A percentile compares a stretch with the other conserved stretches of the same genome.
Conservation (phyloP, 768 basidiomycete genomes). For the Dendrothele bispora region DNA sequence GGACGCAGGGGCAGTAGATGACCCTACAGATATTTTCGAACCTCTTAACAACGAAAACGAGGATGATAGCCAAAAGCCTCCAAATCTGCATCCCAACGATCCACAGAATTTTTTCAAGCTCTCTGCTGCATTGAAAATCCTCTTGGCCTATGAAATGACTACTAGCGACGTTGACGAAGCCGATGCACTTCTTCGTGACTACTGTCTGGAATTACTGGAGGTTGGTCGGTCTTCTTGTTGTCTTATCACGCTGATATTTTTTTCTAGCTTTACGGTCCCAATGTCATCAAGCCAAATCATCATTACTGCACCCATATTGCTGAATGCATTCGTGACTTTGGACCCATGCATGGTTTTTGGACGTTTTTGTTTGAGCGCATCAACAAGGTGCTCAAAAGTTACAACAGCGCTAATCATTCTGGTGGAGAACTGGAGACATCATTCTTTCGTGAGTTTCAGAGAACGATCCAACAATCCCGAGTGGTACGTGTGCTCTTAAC, state of each 20-base stretch:
- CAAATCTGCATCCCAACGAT: constrained; percentile 15
- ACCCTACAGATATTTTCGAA: background rate
- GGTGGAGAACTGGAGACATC: constrained; percentile 28
- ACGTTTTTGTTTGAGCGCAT: constrained; percentile 25
- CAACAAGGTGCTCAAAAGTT: constrained; percentile 27
- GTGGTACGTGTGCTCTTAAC: no score
- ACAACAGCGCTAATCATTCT: constrained; percentile 24
- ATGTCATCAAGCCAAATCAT: constrained; percentile 32
- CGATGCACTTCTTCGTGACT: constrained; percentile 19
- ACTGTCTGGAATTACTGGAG: constrained; percentile 18
- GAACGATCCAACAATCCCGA: no score
- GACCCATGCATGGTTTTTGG: constrained; percentile 29
- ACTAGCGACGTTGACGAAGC: constrained; percentile 11
- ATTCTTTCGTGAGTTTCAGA: constrained; percentile 28
- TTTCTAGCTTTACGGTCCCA: constrained; percentile 28
- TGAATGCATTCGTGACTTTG: constrained; percentile 21
- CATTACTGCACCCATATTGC: constrained; percentile 26
- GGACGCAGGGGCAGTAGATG: background rate
- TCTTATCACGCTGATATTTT: constrained; percentile 6
- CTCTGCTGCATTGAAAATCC: constrained; percentile 11
- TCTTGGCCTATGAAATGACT: constrained; percentile 9
- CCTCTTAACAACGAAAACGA: background rate
- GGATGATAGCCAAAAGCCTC: background rate
- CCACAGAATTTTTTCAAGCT: constrained; percentile 21
- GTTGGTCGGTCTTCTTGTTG: constrained; percentile 14